A percentile compares a stretch with the other conserved stretches of the same genome.
Evolutionary conservation across 805 yeast genomes (phyloP).

Genomic region (Candida jianshihensis): DNA sequence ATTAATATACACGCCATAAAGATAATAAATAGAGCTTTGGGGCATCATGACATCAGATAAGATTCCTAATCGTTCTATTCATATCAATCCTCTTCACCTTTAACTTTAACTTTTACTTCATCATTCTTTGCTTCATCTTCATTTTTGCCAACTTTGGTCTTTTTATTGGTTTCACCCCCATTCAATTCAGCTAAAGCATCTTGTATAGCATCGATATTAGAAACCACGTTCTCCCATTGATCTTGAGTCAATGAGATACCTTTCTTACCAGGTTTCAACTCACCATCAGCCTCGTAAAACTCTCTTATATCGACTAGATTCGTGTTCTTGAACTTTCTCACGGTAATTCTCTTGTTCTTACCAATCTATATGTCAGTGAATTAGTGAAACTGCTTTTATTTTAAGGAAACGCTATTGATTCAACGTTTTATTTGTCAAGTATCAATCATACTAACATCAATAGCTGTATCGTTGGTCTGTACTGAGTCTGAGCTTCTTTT

Average conservation of each 20-base stretch:
- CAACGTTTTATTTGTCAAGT: no score
- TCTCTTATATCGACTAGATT: conserved; percentile 80
- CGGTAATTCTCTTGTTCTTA: conserved; percentile 62
- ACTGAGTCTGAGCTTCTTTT: conserved; percentile 4
- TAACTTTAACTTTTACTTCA: conserved; percentile 23
- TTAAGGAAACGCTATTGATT: neutral
- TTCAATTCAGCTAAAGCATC: conserved; percentile 39
- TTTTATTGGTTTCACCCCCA: conserved; percentile 26
- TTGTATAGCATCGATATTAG: conserved; percentile 38
- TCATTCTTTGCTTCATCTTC: conserved; percentile 22
- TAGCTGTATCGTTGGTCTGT: conserved; percentile 3
- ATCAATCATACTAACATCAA: conserved; percentile 4
- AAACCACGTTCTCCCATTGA: conserved; percentile 44
- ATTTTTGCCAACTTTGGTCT: conserved; percentile 26
- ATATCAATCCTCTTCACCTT: conserved; percentile 24
- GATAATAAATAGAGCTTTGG: no score
- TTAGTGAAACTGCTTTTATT: neutral
- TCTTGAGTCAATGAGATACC: conserved; percentile 56
- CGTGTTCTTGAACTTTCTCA: conserved; percentile 60
- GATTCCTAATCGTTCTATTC: no score
- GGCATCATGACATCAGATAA: no score
- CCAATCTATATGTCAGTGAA: conserved; percentile 34
- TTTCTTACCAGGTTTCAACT: conserved; percentile 75
- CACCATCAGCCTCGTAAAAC: conserved; percentile 59
- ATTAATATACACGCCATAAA: no score